Conservation (phyloP, 2,329 filamentous ascomycete species). For the Aspergillus sojae region DNA sequence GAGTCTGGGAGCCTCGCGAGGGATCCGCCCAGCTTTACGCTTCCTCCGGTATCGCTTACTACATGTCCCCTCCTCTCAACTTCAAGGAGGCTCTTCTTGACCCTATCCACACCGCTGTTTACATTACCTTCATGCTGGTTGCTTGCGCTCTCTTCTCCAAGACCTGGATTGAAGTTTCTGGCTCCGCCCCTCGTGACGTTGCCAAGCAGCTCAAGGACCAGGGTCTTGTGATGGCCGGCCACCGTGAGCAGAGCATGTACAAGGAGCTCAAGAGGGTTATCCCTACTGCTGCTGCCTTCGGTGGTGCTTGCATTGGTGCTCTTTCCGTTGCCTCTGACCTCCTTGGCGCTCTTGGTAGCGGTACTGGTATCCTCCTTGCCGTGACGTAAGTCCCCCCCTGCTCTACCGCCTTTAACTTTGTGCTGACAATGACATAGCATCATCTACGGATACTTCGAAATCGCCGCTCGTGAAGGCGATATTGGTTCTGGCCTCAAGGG, state of each 20-base stretch:
- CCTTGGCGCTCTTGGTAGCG: constrained; percentile 91
- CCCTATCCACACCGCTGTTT: constrained; percentile 93
- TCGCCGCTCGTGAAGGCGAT: constrained; percentile 97
- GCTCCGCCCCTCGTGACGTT: constrained; percentile 94
- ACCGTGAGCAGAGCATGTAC: constrained; percentile 99
- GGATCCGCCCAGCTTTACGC: constrained; percentile 92
- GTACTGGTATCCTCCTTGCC: constrained; percentile 95
- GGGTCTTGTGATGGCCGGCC: constrained; percentile 98
- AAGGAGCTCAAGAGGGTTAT: constrained; percentile 99
- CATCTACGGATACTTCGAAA: constrained; percentile 99
- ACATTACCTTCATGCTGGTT: constrained; percentile 96
- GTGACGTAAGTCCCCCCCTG: constrained; percentile 76
- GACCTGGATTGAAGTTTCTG: constrained; percentile 99
- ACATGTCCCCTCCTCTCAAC: constrained; percentile 98
- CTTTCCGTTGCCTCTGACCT: constrained; percentile 95
- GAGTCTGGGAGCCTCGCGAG: constrained; percentile 97
- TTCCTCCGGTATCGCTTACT: constrained; percentile 92
- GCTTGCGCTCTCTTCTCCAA: constrained; percentile 99
- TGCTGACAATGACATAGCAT: constrained; percentile 63
- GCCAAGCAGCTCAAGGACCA: constrained; percentile 99
- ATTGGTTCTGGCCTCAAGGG: constrained; percentile 73
- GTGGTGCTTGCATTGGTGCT: constrained; percentile 97
- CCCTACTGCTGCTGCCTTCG: constrained; percentile 95
- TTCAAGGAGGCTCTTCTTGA: constrained; percentile 96
- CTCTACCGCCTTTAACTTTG: background rate